Percentiles rank a stretch among this genome's conserved stretches.
These are phyloP conservation scores for Medicago ruthenica DNA, from an alignment of 306 rosid genomes.

Conservation along the genomic window DNA sequence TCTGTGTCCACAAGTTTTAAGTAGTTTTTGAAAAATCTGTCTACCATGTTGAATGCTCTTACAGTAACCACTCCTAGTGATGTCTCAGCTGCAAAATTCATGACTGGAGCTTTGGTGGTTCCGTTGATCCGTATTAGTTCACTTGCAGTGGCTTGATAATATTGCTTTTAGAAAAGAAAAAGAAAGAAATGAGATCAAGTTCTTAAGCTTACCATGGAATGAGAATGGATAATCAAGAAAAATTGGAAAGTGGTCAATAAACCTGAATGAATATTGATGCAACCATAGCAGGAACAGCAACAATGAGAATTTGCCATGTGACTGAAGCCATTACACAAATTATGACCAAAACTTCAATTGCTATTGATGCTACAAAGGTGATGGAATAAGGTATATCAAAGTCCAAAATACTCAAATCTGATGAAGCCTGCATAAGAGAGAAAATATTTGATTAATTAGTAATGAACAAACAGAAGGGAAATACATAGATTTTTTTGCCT, in stretches of 20 bases:
- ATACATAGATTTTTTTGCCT: neutral
- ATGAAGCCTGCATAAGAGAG: neutral
- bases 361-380: neutral
- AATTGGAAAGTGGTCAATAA: neutral
- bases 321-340: neutral
- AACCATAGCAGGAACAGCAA: neutral
- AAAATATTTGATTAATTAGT: too few relatives aligned
- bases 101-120: neutral
- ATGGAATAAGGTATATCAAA: slow-evolving; percentile 2
- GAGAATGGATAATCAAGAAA: neutral
- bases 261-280: neutral
- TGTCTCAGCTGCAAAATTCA: neutral
- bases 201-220: neutral
- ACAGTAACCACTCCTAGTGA: neutral
- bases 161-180: neutral
- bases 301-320: slow-evolving; percentile 1
- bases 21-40: neutral
- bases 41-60: neutral
- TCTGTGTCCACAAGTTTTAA: neutral
- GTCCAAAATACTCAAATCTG: neutral
- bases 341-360: neutral
- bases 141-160: neutral
- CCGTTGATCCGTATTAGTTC: neutral
- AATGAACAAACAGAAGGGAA: neutral
- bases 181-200: neutral